phyloP scores from a whole-genome alignment of 202 grass and related monocot genomes.

The Bolboschoenoplectus hybrid region DNA sequence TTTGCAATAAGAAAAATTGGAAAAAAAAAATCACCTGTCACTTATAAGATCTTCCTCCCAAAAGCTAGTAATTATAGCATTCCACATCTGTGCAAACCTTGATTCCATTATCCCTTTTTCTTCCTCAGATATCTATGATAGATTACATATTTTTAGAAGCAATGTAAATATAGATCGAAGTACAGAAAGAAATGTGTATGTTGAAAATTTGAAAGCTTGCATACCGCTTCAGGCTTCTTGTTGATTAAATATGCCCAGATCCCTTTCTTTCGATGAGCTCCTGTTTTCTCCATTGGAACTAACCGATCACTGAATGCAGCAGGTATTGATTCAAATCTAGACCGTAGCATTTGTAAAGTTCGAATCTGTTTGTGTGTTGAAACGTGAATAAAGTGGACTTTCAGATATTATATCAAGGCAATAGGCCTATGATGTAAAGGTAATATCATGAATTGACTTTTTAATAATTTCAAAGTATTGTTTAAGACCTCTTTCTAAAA shows the following conservation, averaged over 20 bases:
- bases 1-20: neutral
- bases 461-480: neutral
- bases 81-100: slow-evolving; percentile 99
- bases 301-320: slow-evolving; percentile 66
- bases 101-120: slow-evolving; percentile 53
- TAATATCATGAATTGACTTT: neutral
- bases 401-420: slow-evolving; percentile 20
- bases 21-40: slow-evolving; percentile 55
- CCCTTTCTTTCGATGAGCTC: slow-evolving; percentile 65
- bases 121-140: slow-evolving; percentile 51
- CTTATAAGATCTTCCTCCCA: slow-evolving; percentile 91
- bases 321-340: slow-evolving; percentile 88
- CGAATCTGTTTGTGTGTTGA: slow-evolving; percentile 69
- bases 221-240: slow-evolving; percentile 68
- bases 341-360: slow-evolving; percentile 82
- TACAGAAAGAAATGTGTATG: slow-evolving; percentile 39
- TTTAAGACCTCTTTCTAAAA: neutral
- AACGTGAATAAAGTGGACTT: slow-evolving; percentile 31
- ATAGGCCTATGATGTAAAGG: neutral
- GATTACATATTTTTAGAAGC: slow-evolving; percentile 33
- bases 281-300: slow-evolving; percentile 69
- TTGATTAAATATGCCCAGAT: slow-evolving; percentile 73
- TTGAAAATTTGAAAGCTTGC: slow-evolving; percentile 32
- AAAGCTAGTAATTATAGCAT: slow-evolving; percentile 85
- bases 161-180: slow-evolving; percentile 30